A percentile compares a stretch with the other conserved stretches of the same genome.
These are phyloP conservation scores for Epichloe bromicola DNA, from an alignment of 2,329 filamentous ascomycete genomes.

Conservation along the genomic window DNA sequence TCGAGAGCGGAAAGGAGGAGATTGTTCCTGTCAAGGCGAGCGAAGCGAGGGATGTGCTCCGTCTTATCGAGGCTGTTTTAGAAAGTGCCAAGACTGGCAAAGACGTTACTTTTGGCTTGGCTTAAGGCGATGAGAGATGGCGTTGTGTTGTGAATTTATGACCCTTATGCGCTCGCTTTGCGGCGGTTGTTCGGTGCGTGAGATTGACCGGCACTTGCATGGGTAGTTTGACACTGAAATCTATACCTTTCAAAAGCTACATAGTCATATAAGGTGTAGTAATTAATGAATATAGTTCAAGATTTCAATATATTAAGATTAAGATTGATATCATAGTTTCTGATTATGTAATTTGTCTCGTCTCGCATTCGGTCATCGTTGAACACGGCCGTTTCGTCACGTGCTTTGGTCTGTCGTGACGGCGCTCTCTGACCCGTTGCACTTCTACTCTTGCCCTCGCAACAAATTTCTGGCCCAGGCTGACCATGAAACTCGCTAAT, in stretches of 20 bases:
- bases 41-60: slow-evolving; percentile 40
- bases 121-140: no score
- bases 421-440: neutral
- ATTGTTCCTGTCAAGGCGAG: slow-evolving; percentile 38
- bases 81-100: slow-evolving; percentile 36
- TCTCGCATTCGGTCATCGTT: neutral
- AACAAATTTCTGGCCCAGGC: neutral
- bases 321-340: no score
- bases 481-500: slow-evolving; percentile 26
- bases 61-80: slow-evolving; percentile 36
- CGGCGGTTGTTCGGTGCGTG: no score
- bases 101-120: slow-evolving; percentile 24
- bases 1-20: slow-evolving; percentile 34
- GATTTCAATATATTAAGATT: no score
- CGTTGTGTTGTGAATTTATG: no score
- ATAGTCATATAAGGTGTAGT: no score
- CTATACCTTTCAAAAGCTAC: no score
- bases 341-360: no score
- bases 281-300: no score
- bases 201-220: no score
- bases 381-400: neutral
- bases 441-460: neutral
- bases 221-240: no score
- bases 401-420: neutral
- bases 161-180: no score